Evolutionary conservation across 73 alveolate genomes (phyloP), one percentile per base, ranked within the genome.

Genomic region (Paramecium primaurelia): DNA sequence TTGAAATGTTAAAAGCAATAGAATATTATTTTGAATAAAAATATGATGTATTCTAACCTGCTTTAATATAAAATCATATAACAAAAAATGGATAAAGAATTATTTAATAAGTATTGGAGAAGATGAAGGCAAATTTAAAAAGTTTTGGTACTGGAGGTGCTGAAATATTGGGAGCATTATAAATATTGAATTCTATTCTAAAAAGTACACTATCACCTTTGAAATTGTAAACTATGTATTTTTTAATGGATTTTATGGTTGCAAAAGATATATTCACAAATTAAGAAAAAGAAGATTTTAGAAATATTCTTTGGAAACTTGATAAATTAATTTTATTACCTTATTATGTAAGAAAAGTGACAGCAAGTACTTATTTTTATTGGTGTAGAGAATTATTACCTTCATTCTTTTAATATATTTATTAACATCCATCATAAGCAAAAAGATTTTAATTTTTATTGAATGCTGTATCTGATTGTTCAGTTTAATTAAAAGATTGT

Each of bases 321-420:
- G 95, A 71, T 28, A 91, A 77, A 44, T 51, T 80, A 20, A 89
- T 71, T 28, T 73, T 77, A 40, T 84, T 77, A 30, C 95, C 88
- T 6, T 37, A 38, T 38, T 86, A 94, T 86, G 94, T 95, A 3
- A 86, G 86, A 37, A 94, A 94, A 80, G 92, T 96, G 3, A 96
- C 98, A 10, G 88, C 96, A 32, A 94, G 98, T 93, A 91, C 97
- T 3, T 97, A 95, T 95, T 45, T 97, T 8, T 97, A 96, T 71
- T 97, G 99, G 99, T 92, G 95, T 59, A 92, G 97, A 90, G 96
- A 95, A 37, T 80, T 97, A 16, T 64, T 93, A 77, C 96, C 97
- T 10, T 73, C 40, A 11, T 86, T 96, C 92, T 95, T 97, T 87
- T 37, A 96, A 77, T 54, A 77, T 77, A 77, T 97, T 58, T 88